Evolutionary conservation across 148 eudicot species (phyloP).

Genomic region (Rhododendron vialii): DNA sequence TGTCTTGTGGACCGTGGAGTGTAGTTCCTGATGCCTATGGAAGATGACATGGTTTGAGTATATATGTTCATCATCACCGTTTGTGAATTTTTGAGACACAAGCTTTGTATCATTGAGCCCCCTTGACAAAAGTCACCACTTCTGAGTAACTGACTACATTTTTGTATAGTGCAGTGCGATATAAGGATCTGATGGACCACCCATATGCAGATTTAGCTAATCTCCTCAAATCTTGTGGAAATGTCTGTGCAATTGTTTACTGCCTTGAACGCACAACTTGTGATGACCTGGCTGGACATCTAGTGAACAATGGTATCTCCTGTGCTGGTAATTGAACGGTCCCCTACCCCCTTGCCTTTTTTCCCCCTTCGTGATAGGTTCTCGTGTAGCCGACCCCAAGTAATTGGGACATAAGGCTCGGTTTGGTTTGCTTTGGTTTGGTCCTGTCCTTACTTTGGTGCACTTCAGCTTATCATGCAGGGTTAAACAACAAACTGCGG

Average conservation of each 20-base stretch:
- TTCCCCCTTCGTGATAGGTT: neutral
- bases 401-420: no score
- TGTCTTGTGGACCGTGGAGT: neutral
- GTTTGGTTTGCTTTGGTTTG: no score
- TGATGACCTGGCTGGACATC: constrained; percentile 73
- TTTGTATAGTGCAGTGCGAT: constrained; percentile 57
- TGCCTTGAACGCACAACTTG: constrained; percentile 93
- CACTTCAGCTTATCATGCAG: constrained; percentile 87
- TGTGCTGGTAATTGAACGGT: constrained; percentile 65
- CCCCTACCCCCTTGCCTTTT: neutral
- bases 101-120: neutral
- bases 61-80: neutral
- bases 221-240: constrained; percentile 61
- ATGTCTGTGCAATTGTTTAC: constrained; percentile 81
- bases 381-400: neutral
- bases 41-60: neutral
- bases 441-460: constrained; percentile 11
- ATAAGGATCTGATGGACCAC: constrained; percentile 81
- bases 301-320: constrained; percentile 58
- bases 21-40: neutral
- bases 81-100: neutral
- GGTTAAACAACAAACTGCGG: constrained; percentile 76
- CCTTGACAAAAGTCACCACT: neutral
- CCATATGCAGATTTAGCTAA: constrained; percentile 70
- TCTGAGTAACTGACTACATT: constrained; percentile 17